phyloP scores from a whole-genome alignment of 129 eudicot genomes.

The Pseudognaphalium luteoalbum region DNA sequence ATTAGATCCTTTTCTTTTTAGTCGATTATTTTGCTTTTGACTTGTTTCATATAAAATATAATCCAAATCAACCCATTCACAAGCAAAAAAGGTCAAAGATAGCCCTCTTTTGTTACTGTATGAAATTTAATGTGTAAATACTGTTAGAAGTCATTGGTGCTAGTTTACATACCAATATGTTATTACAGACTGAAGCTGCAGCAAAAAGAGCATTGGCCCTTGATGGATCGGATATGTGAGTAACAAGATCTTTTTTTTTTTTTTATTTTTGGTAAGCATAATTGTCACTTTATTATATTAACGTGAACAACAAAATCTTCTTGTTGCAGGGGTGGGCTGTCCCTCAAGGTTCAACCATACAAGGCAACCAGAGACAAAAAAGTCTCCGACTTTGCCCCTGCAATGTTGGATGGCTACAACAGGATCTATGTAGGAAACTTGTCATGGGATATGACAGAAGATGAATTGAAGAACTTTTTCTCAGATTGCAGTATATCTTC shows the following conservation, averaged over 20 bases:
- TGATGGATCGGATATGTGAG: conserved; percentile 99
- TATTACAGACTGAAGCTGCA: conserved; percentile 88
- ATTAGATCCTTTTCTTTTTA: not conserved
- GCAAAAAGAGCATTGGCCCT: conserved; percentile 86
- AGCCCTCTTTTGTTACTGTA: not conserved
- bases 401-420: conserved; percentile 84
- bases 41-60: not conserved
- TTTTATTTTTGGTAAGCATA: not conserved
- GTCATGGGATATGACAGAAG: conserved; percentile 89
- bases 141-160: not conserved
- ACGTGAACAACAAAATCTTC: conserved; percentile 14
- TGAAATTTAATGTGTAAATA: not conserved
- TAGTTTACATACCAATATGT: conserved; percentile 4
- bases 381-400: conserved; percentile 70
- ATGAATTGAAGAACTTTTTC: conserved; percentile 71
- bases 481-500: conserved; percentile 64
- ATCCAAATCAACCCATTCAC: not conserved
- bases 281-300: not conserved
- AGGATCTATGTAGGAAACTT: conserved; percentile 85
- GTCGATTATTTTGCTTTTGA: not conserved
- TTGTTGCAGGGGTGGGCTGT: conserved; percentile 81
- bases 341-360: conserved; percentile 82
- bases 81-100: not conserved
- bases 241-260: not conserved
- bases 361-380: conserved; percentile 56